Evolutionary conservation across 805 yeast genomes (phyloP).

Genomic region (Blastobotrys parvus): DNA sequence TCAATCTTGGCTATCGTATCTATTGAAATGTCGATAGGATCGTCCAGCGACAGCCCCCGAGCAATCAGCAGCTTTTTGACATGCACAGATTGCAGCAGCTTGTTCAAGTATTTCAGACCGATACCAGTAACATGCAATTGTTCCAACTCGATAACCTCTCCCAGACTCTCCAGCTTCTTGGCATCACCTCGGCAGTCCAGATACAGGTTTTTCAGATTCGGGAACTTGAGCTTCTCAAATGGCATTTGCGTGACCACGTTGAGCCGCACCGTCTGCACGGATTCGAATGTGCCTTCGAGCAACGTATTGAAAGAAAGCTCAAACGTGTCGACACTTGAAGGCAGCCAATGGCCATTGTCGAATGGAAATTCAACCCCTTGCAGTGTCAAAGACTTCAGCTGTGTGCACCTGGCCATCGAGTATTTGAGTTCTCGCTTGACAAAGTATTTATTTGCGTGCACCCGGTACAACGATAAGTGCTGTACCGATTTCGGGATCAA

Average conservation of each 20-base stretch:
- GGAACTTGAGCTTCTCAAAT: neutral
- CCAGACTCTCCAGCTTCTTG: no score
- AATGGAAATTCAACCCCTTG: neutral
- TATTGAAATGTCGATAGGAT: no score
- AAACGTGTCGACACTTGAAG: neutral
- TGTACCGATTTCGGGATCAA: neutral
- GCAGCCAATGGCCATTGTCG: neutral
- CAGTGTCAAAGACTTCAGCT: neutral
- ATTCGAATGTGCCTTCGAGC: neutral
- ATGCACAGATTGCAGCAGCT: no score
- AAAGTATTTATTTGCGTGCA: neutral
- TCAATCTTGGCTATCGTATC: no score
- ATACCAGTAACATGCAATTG: no score
- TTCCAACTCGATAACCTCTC: no score
- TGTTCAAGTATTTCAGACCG: no score
- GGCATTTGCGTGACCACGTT: neutral
- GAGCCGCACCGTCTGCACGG: neutral
- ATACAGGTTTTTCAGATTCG: neutral
- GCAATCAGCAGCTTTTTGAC: no score
- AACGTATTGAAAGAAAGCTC: neutral
- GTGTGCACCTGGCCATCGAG: neutral
- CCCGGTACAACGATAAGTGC: neutral
- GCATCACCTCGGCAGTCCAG: neutral
- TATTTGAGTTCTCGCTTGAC: neutral
- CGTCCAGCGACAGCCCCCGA: no score